These are phyloP conservation scores for Trichoderma asperellum DNA, from an alignment of 2,329 filamentous ascomycete species.

Conservation along the genomic window DNA sequence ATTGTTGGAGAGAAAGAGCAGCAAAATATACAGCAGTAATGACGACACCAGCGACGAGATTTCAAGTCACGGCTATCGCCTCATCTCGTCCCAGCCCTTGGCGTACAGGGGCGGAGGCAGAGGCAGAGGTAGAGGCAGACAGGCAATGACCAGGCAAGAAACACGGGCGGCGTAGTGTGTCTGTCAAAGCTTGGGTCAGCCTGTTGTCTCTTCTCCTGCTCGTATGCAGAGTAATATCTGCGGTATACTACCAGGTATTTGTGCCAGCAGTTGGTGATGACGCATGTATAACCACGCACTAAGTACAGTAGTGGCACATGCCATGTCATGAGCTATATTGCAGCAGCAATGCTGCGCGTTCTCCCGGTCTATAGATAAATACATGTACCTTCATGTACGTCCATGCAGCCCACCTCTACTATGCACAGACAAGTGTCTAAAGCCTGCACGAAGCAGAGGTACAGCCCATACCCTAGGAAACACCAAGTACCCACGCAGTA, in stretches of 20 bases:
- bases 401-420: not conserved
- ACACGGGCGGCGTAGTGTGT: slow-evolving; percentile 1
- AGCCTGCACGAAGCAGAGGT: not conserved
- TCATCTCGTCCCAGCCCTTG: not conserved
- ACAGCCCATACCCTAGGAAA: not conserved
- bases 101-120: not conserved
- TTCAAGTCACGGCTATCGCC: not conserved
- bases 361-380: not conserved
- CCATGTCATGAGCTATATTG: not conserved
- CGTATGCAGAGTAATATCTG: not conserved
- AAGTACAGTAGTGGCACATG: not conserved
- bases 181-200: slow-evolving; percentile 7
- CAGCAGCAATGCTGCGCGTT: not conserved
- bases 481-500: not conserved
- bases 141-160: not conserved
- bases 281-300: not conserved
- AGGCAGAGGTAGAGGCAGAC: too few species aligned
- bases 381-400: not conserved
- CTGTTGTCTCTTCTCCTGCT: not conserved
- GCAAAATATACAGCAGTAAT: not conserved
- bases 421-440: not conserved
- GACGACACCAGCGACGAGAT: not conserved
- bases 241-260: not conserved
- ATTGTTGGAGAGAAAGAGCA: not conserved
- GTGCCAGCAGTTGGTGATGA: not conserved